Evolutionary conservation across 2,329 filamentous ascomycete species (phyloP).

Genomic region (Neurospora crassa): DNA sequence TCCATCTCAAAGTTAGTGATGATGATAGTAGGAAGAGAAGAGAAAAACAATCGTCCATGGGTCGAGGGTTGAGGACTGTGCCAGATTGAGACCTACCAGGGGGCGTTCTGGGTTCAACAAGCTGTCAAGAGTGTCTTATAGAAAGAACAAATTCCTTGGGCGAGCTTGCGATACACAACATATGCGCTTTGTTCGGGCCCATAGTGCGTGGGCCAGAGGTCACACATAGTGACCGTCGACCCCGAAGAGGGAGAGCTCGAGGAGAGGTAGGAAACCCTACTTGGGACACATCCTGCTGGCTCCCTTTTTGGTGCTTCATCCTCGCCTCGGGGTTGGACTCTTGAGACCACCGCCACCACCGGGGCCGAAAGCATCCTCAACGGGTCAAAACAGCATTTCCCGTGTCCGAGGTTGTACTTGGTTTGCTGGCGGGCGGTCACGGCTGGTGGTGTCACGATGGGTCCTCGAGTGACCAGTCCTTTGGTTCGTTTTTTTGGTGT

Average conservation of each 20-base stretch:
- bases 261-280: neutral
- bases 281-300: neutral
- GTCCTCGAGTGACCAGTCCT: neutral
- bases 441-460: neutral
- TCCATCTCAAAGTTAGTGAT: neutral
- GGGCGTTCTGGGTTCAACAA: neutral
- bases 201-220: neutral
- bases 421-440: neutral
- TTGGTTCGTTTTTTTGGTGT: neutral
- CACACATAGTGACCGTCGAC: neutral
- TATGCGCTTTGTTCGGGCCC: neutral
- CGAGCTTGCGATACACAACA: neutral
- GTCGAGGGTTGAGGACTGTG: neutral
- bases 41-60: neutral
- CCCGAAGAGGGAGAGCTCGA: neutral
- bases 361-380: neutral
- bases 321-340: neutral
- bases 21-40: neutral
- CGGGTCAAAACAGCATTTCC: neutral
- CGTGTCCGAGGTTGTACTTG: neutral
- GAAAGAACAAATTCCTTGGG: neutral
- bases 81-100: neutral
- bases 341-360: neutral
- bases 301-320: neutral
- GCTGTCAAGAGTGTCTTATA: neutral